A percentile compares a stretch with the other conserved stretches of the same genome.
Evolutionary conservation across 306 rosid genomes (phyloP).

Genomic region (Prunus armeniaca): DNA sequence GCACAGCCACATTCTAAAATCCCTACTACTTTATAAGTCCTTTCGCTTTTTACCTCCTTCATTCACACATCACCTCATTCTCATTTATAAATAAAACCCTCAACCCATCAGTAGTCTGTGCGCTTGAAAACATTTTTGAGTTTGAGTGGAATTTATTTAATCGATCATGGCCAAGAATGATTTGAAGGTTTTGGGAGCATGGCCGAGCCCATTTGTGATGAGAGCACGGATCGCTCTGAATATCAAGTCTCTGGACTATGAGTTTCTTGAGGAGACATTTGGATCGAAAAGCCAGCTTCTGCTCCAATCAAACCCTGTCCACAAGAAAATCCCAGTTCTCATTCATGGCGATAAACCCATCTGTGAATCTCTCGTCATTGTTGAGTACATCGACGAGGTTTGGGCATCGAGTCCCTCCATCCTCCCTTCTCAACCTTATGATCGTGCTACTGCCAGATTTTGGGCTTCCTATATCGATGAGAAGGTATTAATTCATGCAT

Average conservation of each 20-base stretch:
- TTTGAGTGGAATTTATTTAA: not conserved
- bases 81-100: not conserved
- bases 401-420: constrained; percentile 45
- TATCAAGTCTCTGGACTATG: constrained; percentile 42
- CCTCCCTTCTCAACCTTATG: constrained; percentile 54
- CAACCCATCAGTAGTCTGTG: not conserved
- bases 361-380: constrained; percentile 51
- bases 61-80: not conserved
- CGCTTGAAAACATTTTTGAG: not conserved
- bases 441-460: constrained; percentile 54
- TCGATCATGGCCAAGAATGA: constrained; percentile 38
- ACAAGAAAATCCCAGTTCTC: constrained; percentile 60
- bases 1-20: not conserved
- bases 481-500: constrained; percentile 28
- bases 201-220: constrained; percentile 47
- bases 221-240: constrained; percentile 46
- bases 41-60: no score
- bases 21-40: not conserved
- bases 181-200: constrained; percentile 49
- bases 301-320: constrained; percentile 52
- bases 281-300: constrained; percentile 45
- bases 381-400: constrained; percentile 52
- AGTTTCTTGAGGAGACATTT: constrained; percentile 32
- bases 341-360: constrained; percentile 47
- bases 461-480: constrained; percentile 57